Percentiles rank a stretch among this genome's conserved stretches.
Conservation (phyloP, 177 flowering plant genomes). For the Tripterygium wilfordii region DNA sequence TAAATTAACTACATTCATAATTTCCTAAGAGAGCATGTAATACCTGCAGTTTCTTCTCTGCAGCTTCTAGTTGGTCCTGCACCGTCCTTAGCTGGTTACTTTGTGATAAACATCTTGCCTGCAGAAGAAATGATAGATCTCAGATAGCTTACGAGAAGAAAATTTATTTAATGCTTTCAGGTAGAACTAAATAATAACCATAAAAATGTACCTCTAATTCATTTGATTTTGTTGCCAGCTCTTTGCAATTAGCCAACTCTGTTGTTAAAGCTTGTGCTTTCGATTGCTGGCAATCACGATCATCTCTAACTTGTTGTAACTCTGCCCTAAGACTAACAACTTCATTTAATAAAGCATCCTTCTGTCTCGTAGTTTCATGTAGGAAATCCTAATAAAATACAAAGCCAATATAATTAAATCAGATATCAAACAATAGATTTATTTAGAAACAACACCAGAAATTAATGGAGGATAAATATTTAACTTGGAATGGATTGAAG, state of each 20-base stretch:
- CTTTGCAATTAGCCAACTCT: constrained; percentile 30
- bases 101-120: constrained; percentile 72
- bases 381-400: constrained; percentile 41
- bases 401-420: too few relatives aligned
- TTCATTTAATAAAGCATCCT: constrained; percentile 38
- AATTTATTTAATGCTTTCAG: too few relatives aligned
- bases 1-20: not conserved
- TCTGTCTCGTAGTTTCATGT: constrained; percentile 46
- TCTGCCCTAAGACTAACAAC: constrained; percentile 38
- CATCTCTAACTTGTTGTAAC: constrained; percentile 48
- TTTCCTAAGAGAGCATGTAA: not conserved
- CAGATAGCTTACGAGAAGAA: not conserved
- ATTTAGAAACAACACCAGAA: too few relatives aligned
- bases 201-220: constrained; percentile 41
- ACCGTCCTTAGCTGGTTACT: constrained; percentile 41
- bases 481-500: too few relatives aligned
- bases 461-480: too few relatives aligned
- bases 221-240: constrained; percentile 25
- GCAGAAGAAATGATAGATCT: constrained; percentile 13
- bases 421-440: too few relatives aligned
- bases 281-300: constrained; percentile 32
- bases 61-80: constrained; percentile 53
- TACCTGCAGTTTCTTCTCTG: constrained; percentile 68
- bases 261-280: constrained; percentile 34
- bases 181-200: not conserved